A percentile compares a stretch with the other conserved stretches of the same genome.
Evolutionary conservation across 228 moss, liverwort and hornwort species (phyloP).

Genomic region (Sphagnum fallax): DNA sequence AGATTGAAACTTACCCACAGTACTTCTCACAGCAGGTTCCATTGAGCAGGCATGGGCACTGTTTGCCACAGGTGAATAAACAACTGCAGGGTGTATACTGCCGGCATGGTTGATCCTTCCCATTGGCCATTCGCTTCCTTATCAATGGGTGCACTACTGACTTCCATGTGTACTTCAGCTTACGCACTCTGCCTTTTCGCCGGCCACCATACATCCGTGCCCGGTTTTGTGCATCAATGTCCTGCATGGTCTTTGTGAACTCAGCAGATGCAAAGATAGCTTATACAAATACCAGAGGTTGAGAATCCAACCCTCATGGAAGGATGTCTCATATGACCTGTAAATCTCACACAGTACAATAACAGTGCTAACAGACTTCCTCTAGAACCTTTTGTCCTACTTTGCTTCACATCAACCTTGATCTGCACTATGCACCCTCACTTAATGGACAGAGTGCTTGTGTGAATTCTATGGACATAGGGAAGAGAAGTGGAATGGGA

Average conservation of each 20-base stretch:
- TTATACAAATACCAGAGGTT: no score
- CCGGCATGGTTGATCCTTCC: conserved; percentile 47
- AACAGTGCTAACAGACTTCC: no score
- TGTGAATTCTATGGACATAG: no score
- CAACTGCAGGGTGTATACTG: conserved; percentile 54
- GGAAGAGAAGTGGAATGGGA: no score
- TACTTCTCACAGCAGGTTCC: conserved; percentile 58
- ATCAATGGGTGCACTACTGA: conserved; percentile 73
- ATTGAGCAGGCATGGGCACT: conserved; percentile 48
- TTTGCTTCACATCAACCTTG: no score
- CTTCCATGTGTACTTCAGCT: conserved; percentile 41
- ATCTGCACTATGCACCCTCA: no score
- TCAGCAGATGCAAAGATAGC: no score
- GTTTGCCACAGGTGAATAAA: conserved; percentile 45
- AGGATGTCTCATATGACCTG: no score
- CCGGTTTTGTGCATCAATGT: conserved; percentile 21
- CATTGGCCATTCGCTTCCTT: conserved; percentile 81
- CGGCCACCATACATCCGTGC: conserved; percentile 30
- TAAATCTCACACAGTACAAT: no score
- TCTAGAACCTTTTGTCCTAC: no score
- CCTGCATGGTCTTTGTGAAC: background rate
- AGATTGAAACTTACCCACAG: conserved; percentile 30
- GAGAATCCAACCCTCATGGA: no score
- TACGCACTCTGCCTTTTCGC: conserved; percentile 35
- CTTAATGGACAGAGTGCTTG: no score